Percentiles rank a stretch among this genome's conserved stretches.
These are phyloP conservation scores for Alternaria sp. DNA, from an alignment of 2,329 filamentous ascomycete species.

Conservation along the genomic window DNA sequence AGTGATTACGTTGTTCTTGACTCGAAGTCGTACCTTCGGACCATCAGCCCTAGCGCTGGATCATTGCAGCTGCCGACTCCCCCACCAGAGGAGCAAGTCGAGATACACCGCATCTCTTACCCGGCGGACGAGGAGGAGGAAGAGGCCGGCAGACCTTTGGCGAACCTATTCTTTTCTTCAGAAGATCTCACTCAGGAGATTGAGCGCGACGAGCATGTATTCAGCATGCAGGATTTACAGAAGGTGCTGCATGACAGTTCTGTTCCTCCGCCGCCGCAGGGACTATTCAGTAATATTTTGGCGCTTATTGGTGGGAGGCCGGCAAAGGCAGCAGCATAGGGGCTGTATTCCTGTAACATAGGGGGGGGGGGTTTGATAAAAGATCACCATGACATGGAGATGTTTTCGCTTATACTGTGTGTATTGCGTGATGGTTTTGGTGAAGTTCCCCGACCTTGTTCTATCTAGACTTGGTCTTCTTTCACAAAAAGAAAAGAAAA, in stretches of 20 bases:
- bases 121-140: conserved; percentile 22
- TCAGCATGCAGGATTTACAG: conserved; percentile 29
- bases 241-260: conserved; percentile 30
- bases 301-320: conserved; percentile 27
- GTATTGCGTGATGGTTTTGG: neutral
- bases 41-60: conserved; percentile 46
- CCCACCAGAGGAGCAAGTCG: conserved; percentile 48
- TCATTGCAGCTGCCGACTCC: conserved; percentile 41
- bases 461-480: too few species aligned
- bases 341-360: conserved; percentile 4
- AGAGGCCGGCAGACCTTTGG: conserved; percentile 8
- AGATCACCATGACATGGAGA: conserved; percentile 4
- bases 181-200: conserved; percentile 26
- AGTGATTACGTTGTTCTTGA: conserved; percentile 81
- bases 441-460: neutral
- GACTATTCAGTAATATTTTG: conserved; percentile 28
- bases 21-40: conserved; percentile 74
- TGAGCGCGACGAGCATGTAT: conserved; percentile 24
- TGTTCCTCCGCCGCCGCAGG: conserved; percentile 28
- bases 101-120: conserved; percentile 27
- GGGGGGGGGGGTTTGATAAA: neutral
- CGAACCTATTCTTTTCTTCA: conserved; percentile 8
- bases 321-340: conserved; percentile 23
- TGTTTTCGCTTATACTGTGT: neutral
- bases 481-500: neutral